These are phyloP conservation scores for Penicillium atrosanguineum DNA, from an alignment of 495 filamentous ascomycete species.

Conservation along the genomic window DNA sequence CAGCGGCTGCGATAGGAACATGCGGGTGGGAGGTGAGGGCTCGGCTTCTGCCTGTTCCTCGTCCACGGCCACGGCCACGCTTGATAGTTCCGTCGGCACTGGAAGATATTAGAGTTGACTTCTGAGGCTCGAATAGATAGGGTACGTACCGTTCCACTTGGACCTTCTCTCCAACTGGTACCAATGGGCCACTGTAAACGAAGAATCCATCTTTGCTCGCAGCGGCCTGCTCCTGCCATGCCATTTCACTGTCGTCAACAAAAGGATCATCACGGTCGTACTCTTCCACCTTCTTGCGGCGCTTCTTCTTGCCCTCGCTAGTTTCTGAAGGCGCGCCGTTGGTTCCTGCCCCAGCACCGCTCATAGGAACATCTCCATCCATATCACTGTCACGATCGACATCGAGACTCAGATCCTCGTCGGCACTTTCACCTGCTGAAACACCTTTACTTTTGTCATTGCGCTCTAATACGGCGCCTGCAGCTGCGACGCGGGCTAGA, in stretches of 20 bases:
- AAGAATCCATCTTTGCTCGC: constrained; percentile 92
- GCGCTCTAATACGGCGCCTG: constrained; percentile 75
- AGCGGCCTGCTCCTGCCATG: constrained; percentile 94
- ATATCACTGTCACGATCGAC: constrained; percentile 53
- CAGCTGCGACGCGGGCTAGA: constrained; percentile 77
- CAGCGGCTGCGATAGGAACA: constrained; percentile 38
- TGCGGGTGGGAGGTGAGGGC: constrained; percentile 37
- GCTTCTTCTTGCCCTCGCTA: constrained; percentile 59
- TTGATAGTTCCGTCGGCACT: constrained; percentile 76
- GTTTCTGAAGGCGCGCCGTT: constrained; percentile 51
- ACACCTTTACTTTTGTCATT: constrained; percentile 49
- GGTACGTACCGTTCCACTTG: constrained; percentile 65
- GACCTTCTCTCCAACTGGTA: constrained; percentile 88
- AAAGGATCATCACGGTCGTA: constrained; percentile 97
- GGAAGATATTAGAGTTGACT: constrained; percentile 1
- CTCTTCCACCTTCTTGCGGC: constrained; percentile 84
- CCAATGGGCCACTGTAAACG: constrained; percentile 79
- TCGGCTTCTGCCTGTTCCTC: constrained; percentile 51
- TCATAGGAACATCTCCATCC: constrained; percentile 75
- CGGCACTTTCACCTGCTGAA: constrained; percentile 69
- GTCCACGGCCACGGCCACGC: constrained; percentile 72
- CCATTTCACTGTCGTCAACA: constrained; percentile 92
- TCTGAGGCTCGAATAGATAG: not conserved
- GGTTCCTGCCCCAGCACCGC: constrained; percentile 46
- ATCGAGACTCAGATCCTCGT: constrained; percentile 45